Evolutionary conservation across 148 eudicot genomes (phyloP), one percentile per base, ranked within the genome.

Genomic region (Vaccinium myrtillus): DNA sequence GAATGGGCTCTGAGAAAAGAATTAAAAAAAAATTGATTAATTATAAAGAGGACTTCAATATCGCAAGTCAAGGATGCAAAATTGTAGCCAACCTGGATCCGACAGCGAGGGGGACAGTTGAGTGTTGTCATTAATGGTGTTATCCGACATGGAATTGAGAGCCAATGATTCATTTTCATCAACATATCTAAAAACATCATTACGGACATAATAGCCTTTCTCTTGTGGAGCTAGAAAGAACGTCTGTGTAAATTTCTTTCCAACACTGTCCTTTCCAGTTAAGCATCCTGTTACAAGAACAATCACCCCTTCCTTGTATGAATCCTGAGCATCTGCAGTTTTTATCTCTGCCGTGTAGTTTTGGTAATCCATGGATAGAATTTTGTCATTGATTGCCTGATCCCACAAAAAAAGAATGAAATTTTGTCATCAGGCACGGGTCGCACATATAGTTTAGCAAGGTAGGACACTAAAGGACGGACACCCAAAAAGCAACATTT

Each of bases 141-240:
- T 75, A 49, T 79, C 92, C 8, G 89, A 63, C 83, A 61, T 49
- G 74, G 50, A 25, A 54, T 69, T 58, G 53, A 75, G 43, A 58
- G 86, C 91, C 55, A 81, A 10, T 16, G 88, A 87, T 67, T 86
- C 90, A 69, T 82, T 85, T 54, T 90, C 91, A n/a, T 90, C 93
- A 54, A 91, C 86, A 77, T 86, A 94, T 81, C 95, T 88, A 81
- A 94, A 89, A 80, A 91, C 91, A 87, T 94, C 95, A 89, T 92
- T 94, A 56, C 88, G 73, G 43, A 92, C 94, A 87, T 86, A 94
- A 84, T 88, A 94, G 43, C 94, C 95, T 78, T 88, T 89, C 77
- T 91, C 90, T 86, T 94, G 97, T 63, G 97, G 97, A 69, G 97
- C 97, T 58, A 94, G 92, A 70, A 92, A 94, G 84, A 94, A 94